A percentile compares a stretch with the other conserved stretches of the same genome.
phyloP scores from a whole-genome alignment of 2,329 filamentous ascomycete genomes.

The Alternaria sp. region DNA sequence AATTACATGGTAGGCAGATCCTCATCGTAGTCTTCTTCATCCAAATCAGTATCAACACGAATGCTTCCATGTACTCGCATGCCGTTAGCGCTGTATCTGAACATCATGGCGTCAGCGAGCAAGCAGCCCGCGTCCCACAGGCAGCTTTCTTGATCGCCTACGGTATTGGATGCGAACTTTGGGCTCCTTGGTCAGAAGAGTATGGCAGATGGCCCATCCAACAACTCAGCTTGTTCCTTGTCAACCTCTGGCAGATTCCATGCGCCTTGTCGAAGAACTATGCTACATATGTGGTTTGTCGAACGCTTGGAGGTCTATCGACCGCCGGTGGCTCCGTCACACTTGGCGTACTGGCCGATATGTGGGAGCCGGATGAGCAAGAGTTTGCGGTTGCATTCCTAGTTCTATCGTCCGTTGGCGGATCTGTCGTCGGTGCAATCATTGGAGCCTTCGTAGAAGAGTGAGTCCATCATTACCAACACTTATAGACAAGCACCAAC shows the following conservation, averaged over 20 bases:
- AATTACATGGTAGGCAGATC: conserved; percentile 50
- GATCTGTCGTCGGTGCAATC: conserved; percentile 64
- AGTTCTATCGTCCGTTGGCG: conserved; percentile 65
- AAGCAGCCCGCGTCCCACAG: conserved; percentile 59
- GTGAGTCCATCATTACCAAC: conserved; percentile 42
- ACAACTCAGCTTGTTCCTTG: conserved; percentile 61
- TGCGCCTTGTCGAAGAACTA: conserved; percentile 56
- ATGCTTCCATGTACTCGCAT: conserved; percentile 62
- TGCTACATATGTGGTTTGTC: conserved; percentile 54
- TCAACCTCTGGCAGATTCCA: conserved; percentile 65
- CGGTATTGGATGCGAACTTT: conserved; percentile 59
- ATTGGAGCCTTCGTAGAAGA: conserved; percentile 63
- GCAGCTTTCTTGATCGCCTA: conserved; percentile 63
- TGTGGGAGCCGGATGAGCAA: conserved; percentile 66
- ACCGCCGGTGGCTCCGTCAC: conserved; percentile 71
- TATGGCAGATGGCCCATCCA: conserved; percentile 63
- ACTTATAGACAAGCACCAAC: not conserved
- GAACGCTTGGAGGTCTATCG: conserved; percentile 65
- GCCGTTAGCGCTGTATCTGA: conserved; percentile 56
- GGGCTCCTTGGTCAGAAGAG: conserved; percentile 66
- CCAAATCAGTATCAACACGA: conserved; percentile 65
- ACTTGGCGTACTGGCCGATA: conserved; percentile 70
- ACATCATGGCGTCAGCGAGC: conserved; percentile 58
- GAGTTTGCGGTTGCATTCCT: conserved; percentile 69
- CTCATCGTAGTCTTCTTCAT: conserved; percentile 62